Evolutionary conservation across 169 alveolate genomes (phyloP).

Genomic region (Plasmodium ovale): DNA sequence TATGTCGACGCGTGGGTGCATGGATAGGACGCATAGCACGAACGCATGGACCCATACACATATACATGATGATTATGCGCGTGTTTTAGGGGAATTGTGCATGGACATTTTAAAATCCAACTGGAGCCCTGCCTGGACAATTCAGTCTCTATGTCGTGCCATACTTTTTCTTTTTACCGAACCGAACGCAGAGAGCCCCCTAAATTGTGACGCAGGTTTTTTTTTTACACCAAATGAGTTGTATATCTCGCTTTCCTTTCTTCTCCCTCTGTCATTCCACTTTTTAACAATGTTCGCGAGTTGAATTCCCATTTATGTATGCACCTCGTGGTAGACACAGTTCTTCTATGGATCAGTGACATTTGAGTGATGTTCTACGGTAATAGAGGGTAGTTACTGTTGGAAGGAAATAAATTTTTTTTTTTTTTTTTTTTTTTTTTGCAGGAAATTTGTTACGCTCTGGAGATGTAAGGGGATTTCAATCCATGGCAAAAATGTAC

Average conservation of each 20-base stretch:
- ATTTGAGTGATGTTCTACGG: too few species aligned
- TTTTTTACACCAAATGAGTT: too few species aligned
- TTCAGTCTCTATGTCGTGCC: conserved; percentile 95
- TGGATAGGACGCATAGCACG: too few species aligned
- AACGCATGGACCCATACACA: too few species aligned
- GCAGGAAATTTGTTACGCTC: conserved; percentile 92
- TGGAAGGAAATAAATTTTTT: too few species aligned
- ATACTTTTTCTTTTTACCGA: conserved; percentile 90
- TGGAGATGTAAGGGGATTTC: conserved; percentile 93
- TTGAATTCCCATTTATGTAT: too few species aligned
- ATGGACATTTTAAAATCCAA: conserved; percentile 94
- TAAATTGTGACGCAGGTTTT: conserved; percentile 97
- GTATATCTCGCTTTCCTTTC: too few species aligned
- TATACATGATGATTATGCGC: too few species aligned
- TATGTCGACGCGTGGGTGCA: background rate
- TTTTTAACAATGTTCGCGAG: background rate
- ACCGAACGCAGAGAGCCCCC: conserved; percentile 97
- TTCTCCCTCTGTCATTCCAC: background rate
- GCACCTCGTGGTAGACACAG: too few species aligned
- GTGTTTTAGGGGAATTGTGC: conserved; percentile 93
- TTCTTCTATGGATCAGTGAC: too few species aligned
- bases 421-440: too few species aligned
- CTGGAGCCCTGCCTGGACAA: conserved; percentile 98
- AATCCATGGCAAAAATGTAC: conserved; percentile 96
- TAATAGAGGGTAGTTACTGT: too few species aligned